These are phyloP conservation scores for Vaccinium myrtillus DNA, from an alignment of 148 eudicot genomes.

Conservation along the genomic window DNA sequence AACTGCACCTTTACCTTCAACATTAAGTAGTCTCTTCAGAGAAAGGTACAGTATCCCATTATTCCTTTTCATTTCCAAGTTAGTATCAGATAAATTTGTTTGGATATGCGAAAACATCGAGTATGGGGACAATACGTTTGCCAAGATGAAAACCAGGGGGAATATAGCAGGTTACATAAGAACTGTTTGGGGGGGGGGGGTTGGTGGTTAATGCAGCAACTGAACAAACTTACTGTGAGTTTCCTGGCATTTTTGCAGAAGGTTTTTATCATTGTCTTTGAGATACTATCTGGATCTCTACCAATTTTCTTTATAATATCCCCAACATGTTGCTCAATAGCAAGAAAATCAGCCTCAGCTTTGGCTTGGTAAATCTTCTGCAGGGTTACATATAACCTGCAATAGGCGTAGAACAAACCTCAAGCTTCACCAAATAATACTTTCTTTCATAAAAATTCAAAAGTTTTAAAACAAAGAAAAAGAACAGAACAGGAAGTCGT, in stretches of 20 bases:
- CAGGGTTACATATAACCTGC: slow-evolving; percentile 82
- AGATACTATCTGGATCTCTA: slow-evolving; percentile 72
- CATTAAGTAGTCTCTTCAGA: not conserved
- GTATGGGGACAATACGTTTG: not conserved
- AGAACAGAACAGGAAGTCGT: not conserved
- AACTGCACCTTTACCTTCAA: not conserved
- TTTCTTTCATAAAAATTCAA: not conserved
- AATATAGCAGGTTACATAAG: not conserved
- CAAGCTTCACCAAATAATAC: slow-evolving; percentile 8
- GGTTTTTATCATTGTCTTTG: slow-evolving; percentile 62
- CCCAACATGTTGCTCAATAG: slow-evolving; percentile 63
- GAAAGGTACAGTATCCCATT: not conserved
- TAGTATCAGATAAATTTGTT: not conserved
- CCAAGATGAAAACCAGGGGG: not conserved
- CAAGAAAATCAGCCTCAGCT: slow-evolving; percentile 84
- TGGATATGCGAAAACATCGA: not conserved
- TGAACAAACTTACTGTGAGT: slow-evolving; percentile 58
- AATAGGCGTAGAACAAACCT: slow-evolving; percentile 19
- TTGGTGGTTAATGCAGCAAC: not conserved
- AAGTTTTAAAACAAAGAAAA: slow-evolving; percentile 6
- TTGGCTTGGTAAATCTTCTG: slow-evolving; percentile 94
- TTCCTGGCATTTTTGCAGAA: slow-evolving; percentile 96
- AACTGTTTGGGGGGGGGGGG: not conserved
- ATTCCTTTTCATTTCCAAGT: not conserved
- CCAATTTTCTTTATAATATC: slow-evolving; percentile 73